Conservation (phyloP, 352 stramenopile species). For the Pythium dissotocum region DNA sequence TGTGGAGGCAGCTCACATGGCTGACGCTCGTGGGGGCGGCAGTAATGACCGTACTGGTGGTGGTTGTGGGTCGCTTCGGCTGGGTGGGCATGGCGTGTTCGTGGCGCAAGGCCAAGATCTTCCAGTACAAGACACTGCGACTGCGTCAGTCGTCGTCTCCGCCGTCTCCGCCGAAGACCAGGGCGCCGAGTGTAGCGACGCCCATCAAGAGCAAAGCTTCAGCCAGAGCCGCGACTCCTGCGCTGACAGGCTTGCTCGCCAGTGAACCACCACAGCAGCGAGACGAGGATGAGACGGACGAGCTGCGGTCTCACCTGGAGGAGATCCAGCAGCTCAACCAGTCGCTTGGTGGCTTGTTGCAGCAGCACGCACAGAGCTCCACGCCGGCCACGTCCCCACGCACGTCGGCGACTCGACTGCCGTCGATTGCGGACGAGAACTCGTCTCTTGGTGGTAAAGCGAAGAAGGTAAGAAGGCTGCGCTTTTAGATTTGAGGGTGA, state of each 20-base stretch:
- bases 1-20: conserved; percentile 35
- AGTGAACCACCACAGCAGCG: neutral
- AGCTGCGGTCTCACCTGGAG: conserved; percentile 44
- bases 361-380: neutral
- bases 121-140: conserved; percentile 52
- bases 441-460: neutral
- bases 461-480: neutral
- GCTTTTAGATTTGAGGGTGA: too few relatives aligned
- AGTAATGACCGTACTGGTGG: conserved; percentile 15
- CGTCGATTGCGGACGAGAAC: neutral
- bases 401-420: neutral
- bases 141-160: conserved; percentile 12
- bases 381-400: neutral
- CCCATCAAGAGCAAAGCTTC: neutral
- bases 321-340: conserved; percentile 49
- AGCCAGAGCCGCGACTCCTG: too few relatives aligned
- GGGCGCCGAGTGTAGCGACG: neutral
- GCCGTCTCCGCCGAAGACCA: neutral
- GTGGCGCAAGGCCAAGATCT: conserved; percentile 32
- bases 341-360: conserved; percentile 28
- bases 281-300: conserved; percentile 32
- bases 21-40: conserved; percentile 13
- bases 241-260: neutral
- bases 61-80: conserved; percentile 28
- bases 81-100: neutral